Evolutionary conservation across 2,329 filamentous ascomycete genomes (phyloP).

Genomic region (Aureobasidium uvarum): DNA sequence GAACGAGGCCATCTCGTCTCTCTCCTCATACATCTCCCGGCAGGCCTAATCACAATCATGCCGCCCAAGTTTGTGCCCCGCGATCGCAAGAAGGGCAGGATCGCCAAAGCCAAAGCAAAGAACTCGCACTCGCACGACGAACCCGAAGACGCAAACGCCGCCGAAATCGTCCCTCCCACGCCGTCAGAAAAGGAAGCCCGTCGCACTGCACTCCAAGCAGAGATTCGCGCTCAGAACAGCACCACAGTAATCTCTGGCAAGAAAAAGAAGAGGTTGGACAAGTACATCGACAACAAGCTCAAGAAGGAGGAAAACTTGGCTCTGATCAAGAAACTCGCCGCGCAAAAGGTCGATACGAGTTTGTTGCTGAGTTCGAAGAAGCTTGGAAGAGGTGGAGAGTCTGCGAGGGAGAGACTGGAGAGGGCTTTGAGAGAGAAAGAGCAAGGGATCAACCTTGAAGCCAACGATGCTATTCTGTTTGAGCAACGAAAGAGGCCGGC

Average conservation of each 20-base stretch:
- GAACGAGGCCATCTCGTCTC: background rate
- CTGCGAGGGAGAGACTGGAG: constrained; percentile 65
- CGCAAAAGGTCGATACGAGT: constrained; percentile 76
- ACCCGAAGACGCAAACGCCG: constrained; percentile 56
- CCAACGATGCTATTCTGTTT: constrained; percentile 56
- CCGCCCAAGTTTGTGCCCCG: constrained; percentile 53
- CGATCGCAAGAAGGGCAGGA: constrained; percentile 61
- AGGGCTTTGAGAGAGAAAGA: constrained; percentile 63
- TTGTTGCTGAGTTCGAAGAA: constrained; percentile 74
- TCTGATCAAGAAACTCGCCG: constrained; percentile 77
- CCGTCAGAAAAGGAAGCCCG: constrained; percentile 55
- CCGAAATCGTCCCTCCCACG: constrained; percentile 48
- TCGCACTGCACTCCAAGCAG: constrained; percentile 51
- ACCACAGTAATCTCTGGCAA: constrained; percentile 57
- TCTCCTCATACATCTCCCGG: background rate
- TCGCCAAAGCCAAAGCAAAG: constrained; percentile 59
- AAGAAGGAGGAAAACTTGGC: constrained; percentile 89
- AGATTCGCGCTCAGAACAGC: constrained; percentile 52
- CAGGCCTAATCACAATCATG: constrained; percentile 33
- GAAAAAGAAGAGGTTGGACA: constrained; percentile 66
- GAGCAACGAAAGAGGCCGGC: constrained; percentile 37
- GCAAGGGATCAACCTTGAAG: constrained; percentile 60
- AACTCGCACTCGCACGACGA: constrained; percentile 39
- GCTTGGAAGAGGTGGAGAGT: constrained; percentile 69
- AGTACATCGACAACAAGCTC: constrained; percentile 83